These are phyloP conservation scores for Trichosporon asahii DNA, from an alignment of 1,284 basidiomycete species.

Conservation along the genomic window DNA sequence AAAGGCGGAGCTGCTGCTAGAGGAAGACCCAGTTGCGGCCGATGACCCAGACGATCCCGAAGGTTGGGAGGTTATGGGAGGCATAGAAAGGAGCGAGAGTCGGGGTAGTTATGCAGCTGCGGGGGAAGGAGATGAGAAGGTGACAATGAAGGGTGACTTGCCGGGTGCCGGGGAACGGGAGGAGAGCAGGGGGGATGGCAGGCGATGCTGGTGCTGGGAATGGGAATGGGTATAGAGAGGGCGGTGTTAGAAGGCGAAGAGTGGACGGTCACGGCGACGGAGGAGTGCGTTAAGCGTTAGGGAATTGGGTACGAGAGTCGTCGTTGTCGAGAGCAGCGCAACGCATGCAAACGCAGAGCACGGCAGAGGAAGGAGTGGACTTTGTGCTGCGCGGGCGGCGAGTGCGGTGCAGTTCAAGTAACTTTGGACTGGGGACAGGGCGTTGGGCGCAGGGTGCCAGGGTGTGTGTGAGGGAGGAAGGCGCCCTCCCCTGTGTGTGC, in stretches of 20 bases:
- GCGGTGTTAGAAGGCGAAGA: constrained; percentile 1
- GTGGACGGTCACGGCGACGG: background rate
- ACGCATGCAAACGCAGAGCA: background rate
- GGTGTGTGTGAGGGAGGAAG: background rate
- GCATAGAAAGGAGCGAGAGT: background rate
- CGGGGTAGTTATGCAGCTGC: background rate
- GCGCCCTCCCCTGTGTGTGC: background rate
- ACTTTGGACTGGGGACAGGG: background rate
- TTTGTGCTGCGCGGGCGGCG: background rate
- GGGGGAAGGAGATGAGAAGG: background rate
- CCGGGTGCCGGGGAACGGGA: constrained; percentile 4
- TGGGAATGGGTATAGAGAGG: background rate
- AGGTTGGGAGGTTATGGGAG: background rate
- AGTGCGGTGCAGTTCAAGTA: background rate
- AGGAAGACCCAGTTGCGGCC: background rate
- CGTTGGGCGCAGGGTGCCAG: background rate
- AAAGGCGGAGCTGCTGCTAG: background rate
- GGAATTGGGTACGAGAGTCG: background rate
- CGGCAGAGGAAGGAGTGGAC: background rate
- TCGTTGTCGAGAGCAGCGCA: background rate
- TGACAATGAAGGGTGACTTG: background rate
- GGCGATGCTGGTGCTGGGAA: background rate
- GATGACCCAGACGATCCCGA: background rate
- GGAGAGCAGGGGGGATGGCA: background rate
- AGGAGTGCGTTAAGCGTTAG: background rate